Base-by-base conservation (phyloP, 1,284 basidiomycete genomes). In the Boletus semigastroideus region DNA sequence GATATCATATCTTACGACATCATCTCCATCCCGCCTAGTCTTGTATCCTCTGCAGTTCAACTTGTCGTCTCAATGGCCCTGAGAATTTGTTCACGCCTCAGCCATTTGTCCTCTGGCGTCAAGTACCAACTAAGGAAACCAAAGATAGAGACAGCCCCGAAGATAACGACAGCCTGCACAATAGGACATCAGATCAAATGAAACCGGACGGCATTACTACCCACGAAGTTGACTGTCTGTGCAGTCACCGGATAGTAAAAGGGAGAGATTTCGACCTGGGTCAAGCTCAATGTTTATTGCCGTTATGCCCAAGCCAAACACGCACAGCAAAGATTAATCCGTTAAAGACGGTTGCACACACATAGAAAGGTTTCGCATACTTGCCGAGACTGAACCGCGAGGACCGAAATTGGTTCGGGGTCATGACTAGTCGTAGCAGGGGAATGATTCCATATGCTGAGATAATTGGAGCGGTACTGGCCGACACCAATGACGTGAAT, bases 401-500 rank as follows among this genome's bases (percentile, higher is more conserved):
- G 14, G 77, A 72, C 57, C 79, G 79, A 72, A 93, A 92, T 39
- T 78, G 71, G 59, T 87, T 69, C n/a, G 86, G 88, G 0, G 91
- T 93, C 76, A 85, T 78, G 28, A 80, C 79, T 17, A 92, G 69
- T 38, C 91, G 79, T 34, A 91, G 75, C 9, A 88, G 63, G 2
- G 86, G 79, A 51, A 93, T 92, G 36, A 92, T 73, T 0, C 84
- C 87, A 66, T 94, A 92, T 13, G 90, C 86, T 0, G 90, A 88
- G 52, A 91, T 89, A 1, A 87, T 92, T 1, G 90, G 90, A 9
- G 91, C 78, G 10, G 77, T 88, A 17, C 87, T 87, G 10, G 91
- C 92, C 9, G 89, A 92, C 39, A 92, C 80, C 52, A 94, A 75
- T 16, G 89, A 92, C 3, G 85, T 90, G 74, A 94, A 94, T 1